Conservation (phyloP, 2,329 filamentous ascomycete species). For the Arthroderma sp. region DNA sequence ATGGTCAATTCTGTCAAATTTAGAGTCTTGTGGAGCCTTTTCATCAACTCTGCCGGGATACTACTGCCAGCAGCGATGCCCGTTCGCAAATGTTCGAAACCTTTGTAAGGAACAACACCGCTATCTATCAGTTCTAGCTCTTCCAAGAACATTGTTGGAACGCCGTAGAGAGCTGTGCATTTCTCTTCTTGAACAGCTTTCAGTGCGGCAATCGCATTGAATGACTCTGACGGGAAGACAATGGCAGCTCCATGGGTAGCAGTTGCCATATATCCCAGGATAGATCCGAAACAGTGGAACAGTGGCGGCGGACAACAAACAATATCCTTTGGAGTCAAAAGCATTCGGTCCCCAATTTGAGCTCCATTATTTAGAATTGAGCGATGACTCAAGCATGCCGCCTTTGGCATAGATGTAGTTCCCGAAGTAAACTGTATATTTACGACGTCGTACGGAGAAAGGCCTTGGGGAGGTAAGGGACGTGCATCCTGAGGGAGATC, state of each 20-base stretch:
- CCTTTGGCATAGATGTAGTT: constrained; percentile 84
- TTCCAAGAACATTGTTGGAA: constrained; percentile 89
- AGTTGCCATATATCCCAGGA: constrained; percentile 92
- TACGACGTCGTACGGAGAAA: constrained; percentile 56
- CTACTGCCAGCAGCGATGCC: constrained; percentile 81
- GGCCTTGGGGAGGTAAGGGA: constrained; percentile 32
- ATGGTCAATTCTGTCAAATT: constrained; percentile 77
- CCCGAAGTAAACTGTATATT: constrained; percentile 97
- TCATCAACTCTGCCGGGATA: constrained; percentile 65
- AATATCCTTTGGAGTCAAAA: constrained; percentile 57
- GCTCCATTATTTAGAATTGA: constrained; percentile 87
- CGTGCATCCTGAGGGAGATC: constrained; percentile 28
- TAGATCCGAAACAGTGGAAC: constrained; percentile 68
- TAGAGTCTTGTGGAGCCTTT: constrained; percentile 52
- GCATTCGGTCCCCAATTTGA: constrained; percentile 75
- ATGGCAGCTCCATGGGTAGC: constrained; percentile 69
- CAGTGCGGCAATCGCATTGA: constrained; percentile 64
- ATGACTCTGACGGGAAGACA: constrained; percentile 75
- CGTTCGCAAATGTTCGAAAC: constrained; percentile 59
- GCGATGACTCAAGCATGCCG: constrained; percentile 72
- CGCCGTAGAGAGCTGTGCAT: constrained; percentile 66
- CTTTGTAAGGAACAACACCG: constrained; percentile 33
- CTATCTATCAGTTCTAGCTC: constrained; percentile 63
- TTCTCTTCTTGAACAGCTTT: constrained; percentile 48
- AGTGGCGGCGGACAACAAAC: constrained; percentile 50